Conservation (phyloP, 441 rosid species). For the Metrosideros polymorpha region DNA sequence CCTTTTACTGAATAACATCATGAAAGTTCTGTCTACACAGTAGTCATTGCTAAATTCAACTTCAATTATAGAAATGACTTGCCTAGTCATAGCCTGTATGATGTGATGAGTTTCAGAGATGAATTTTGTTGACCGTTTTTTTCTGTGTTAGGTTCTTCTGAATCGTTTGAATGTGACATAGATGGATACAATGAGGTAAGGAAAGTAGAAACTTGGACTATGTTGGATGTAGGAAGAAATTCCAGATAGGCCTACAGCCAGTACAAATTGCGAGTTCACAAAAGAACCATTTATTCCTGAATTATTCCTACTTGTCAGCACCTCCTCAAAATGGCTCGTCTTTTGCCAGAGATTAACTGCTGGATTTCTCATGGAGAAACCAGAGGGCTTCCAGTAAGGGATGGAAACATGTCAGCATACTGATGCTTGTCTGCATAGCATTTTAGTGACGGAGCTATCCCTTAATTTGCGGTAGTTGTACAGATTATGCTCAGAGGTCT, state of each 20-base stretch:
- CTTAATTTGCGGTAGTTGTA: background rate
- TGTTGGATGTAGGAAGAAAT: background rate
- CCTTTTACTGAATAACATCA: background rate
- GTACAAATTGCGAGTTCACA: background rate
- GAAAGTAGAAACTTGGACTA: background rate
- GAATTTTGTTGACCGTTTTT: background rate
- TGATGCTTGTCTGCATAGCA: background rate
- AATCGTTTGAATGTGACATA: background rate
- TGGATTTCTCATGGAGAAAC: background rate
- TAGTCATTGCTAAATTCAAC: background rate
- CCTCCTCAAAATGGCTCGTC: background rate
- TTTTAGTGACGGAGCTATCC: background rate
- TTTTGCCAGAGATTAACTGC: background rate
- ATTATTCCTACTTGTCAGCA: background rate
- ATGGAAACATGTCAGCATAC: background rate
- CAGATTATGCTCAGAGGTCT: background rate
- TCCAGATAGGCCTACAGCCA: background rate
- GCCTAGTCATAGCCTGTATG: background rate
- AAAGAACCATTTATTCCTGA: background rate
- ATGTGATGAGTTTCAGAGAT: background rate
- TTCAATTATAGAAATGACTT: background rate
- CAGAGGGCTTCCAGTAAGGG: background rate
- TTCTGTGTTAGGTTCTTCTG: background rate
- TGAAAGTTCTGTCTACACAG: background rate
- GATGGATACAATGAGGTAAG: background rate